These are phyloP conservation scores for Penium margaritaceum DNA, from an alignment of 139 green algal genomes.

Conservation along the genomic window DNA sequence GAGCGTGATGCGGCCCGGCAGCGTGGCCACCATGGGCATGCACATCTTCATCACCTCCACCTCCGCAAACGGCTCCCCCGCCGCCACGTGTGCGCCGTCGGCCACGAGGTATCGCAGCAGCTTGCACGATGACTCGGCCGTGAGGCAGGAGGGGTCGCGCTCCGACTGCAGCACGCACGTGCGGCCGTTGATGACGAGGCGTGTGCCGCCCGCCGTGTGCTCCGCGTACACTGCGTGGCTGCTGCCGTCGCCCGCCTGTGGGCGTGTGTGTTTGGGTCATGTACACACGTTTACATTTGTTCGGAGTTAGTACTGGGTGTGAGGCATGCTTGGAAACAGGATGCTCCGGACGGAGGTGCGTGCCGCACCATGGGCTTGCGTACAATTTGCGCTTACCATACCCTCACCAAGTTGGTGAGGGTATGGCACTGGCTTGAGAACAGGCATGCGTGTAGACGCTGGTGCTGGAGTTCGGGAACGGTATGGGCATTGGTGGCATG, in stretches of 20 bases:
- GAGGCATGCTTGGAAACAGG: too few species aligned
- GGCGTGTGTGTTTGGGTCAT: too few species aligned
- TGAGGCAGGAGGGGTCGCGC: slow-evolving; percentile 49
- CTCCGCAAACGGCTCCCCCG: slow-evolving; percentile 46
- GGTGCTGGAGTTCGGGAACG: too few species aligned
- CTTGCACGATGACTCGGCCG: slow-evolving; percentile 48
- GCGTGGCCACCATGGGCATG: slow-evolving; percentile 44
- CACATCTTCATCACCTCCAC: slow-evolving; percentile 54
- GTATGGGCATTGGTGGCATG: too few species aligned
- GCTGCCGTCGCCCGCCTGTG: slow-evolving; percentile 79
- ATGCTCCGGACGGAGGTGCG: too few species aligned
- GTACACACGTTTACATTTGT: too few species aligned
- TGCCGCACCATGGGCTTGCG: too few species aligned
- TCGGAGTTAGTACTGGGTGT: too few species aligned
- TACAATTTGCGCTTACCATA: too few species aligned
- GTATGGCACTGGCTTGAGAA: too few species aligned
- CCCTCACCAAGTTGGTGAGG: too few species aligned
- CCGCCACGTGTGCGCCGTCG: slow-evolving; percentile 39
- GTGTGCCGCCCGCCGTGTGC: slow-evolving; percentile 77
- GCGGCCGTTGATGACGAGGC: slow-evolving; percentile 77
- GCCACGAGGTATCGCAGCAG: slow-evolving; percentile 51
- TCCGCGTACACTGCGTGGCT: slow-evolving; percentile 86
- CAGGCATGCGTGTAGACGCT: too few species aligned
- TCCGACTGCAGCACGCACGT: slow-evolving; percentile 82
- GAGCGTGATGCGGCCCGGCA: slow-evolving; percentile 38